Evolutionary conservation across 495 filamentous ascomycete genomes (phyloP).

Genomic region (Penicillium crystallinum): DNA sequence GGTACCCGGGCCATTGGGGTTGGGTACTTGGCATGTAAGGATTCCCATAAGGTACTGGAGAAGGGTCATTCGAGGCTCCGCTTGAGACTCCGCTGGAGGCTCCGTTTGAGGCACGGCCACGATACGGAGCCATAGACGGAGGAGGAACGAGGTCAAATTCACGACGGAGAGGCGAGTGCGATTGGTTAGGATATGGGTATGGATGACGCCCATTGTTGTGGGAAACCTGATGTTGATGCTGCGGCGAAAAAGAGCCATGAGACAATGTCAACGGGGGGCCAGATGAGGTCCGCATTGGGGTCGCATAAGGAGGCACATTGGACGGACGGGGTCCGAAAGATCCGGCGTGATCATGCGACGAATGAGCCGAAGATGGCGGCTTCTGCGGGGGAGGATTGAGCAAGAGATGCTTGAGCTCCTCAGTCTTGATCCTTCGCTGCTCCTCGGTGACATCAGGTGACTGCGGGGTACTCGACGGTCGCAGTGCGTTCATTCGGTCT

Average conservation of each 20-base stretch:
- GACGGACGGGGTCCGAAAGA: slow-evolving; percentile 12
- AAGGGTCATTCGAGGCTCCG: neutral
- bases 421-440: slow-evolving; percentile 40
- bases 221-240: slow-evolving; percentile 5
- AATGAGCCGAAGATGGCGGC: slow-evolving; percentile 27
- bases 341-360: slow-evolving; percentile 10
- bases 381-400: slow-evolving; percentile 42
- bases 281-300: slow-evolving; percentile 33
- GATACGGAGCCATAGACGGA: neutral
- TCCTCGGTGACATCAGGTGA: slow-evolving; percentile 30
- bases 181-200: slow-evolving; percentile 14
- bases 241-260: slow-evolving; percentile 7
- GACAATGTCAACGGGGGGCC: slow-evolving; percentile 29
- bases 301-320: slow-evolving; percentile 32
- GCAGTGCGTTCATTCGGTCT: slow-evolving; percentile 57
- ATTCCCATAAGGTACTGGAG: slow-evolving; percentile 8
- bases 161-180: slow-evolving; percentile 23
- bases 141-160: slow-evolving; percentile 15
- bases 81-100: neutral
- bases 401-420: slow-evolving; percentile 44
- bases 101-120: slow-evolving; percentile 2
- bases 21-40: slow-evolving; percentile 1
- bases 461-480: slow-evolving; percentile 25
- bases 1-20: slow-evolving; percentile 12
- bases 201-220: slow-evolving; percentile 12